Conservation (phyloP, 306 rosid species). For the Canavalia ensiformis region DNA sequence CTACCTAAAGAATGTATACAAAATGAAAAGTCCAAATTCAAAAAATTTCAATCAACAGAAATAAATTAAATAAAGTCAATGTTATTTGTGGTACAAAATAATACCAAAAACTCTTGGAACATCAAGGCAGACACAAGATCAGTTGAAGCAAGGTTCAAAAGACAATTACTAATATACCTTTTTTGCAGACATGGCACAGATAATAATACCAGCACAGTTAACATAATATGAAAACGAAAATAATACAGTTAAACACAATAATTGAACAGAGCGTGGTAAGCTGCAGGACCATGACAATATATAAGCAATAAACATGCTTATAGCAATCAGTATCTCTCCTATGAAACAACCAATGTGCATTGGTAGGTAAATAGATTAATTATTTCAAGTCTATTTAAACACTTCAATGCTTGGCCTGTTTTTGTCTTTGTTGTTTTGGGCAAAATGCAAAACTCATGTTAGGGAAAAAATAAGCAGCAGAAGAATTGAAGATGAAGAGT, state of each 20-base stretch:
- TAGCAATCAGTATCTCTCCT: neutral
- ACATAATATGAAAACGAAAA: slow-evolving; percentile 5
- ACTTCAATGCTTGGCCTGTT: neutral
- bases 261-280: slow-evolving; percentile 1
- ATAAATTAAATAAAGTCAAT: neutral
- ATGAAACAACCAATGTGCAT: slow-evolving; percentile 2
- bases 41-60: neutral
- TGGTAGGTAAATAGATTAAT: neutral
- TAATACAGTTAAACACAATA: slow-evolving; percentile 6
- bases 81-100: slow-evolving; percentile 6
- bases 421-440: neutral
- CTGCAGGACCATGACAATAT: slow-evolving; percentile 22
- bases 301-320: neutral
- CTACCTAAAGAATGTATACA: slow-evolving; percentile 3
- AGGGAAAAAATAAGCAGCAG: neutral
- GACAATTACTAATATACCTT: neutral
- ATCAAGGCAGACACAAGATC: slow-evolving; percentile 6
- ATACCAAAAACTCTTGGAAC: slow-evolving; percentile 12
- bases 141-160: neutral
- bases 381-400: neutral
- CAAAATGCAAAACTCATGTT: neutral
- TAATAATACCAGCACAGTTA: slow-evolving; percentile 4
- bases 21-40: slow-evolving; percentile 8
- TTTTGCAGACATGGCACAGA: neutral
- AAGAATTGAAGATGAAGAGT: neutral